A percentile compares a stretch with the other conserved stretches of the same genome.
These are phyloP conservation scores for Pelargonium australe DNA, from an alignment of 441 rosid species.

Conservation along the genomic window DNA sequence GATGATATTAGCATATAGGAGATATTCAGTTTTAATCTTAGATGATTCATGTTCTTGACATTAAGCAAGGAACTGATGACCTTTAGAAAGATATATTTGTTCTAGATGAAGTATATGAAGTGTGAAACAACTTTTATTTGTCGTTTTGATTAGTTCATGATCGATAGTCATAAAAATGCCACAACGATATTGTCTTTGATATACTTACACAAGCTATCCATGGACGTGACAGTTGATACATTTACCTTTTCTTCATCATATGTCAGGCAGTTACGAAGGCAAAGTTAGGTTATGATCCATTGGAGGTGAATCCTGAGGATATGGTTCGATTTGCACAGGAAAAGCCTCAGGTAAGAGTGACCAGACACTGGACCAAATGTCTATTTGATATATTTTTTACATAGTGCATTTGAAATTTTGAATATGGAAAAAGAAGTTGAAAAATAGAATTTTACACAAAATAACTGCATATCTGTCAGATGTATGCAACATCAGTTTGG, in stretches of 20 bases:
- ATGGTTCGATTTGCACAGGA: slow-evolving; percentile 97
- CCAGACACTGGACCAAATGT: slow-evolving; percentile 19
- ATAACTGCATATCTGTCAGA: slow-evolving; percentile 5
- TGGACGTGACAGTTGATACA: slow-evolving; percentile 5
- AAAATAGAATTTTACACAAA: neutral
- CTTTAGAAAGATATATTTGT: neutral
- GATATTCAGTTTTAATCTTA: neutral
- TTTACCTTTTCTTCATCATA: slow-evolving; percentile 24
- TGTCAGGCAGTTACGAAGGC: slow-evolving; percentile 93
- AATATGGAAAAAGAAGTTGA: neutral
- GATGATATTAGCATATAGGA: neutral
- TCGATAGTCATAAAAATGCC: slow-evolving; percentile 1
- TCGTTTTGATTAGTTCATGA: neutral
- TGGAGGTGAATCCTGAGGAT: slow-evolving; percentile 98
- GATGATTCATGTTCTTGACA: neutral
- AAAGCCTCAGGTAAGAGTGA: slow-evolving; percentile 71
- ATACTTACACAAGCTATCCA: slow-evolving; percentile 11
- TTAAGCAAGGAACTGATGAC: neutral
- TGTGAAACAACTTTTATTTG: neutral
- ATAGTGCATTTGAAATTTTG: slow-evolving; percentile 9
- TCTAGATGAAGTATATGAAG: neutral
- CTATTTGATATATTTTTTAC: slow-evolving; percentile 16
- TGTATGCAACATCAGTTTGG: slow-evolving; percentile 7
- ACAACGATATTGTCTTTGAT: slow-evolving; percentile 8
- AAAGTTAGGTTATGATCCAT: slow-evolving; percentile 95